Evolutionary conservation across 805 yeast species (phyloP), one percentile per base, ranked within the genome.

Genomic region (Zygosaccharomyces gambellarensis): DNA sequence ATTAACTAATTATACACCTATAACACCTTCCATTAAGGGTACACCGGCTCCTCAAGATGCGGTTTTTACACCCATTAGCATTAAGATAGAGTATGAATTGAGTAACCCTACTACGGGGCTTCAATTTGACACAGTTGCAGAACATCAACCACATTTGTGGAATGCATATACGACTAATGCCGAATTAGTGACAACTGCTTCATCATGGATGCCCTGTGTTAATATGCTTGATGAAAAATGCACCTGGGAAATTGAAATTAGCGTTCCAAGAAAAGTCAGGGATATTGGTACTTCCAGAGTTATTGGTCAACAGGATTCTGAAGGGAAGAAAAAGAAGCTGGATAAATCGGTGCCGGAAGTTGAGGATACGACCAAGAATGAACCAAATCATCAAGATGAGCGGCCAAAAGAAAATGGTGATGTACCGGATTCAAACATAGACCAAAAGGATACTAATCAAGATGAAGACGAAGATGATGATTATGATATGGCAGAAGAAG

Each of bases 121-220:
- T 12, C 75, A 78, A 44, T 94, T 94, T 64, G 81, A 76, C 42
- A 71, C 82, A 1, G 72, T 56, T 6, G 46, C 67, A 17, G 60
- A 60, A 25, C 12, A 40, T 1, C 59, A 61, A 8, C 74, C 14
- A 65, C 66, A 71, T 31, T 68, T 71, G 42, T 89, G 96, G 95
- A 94, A 85, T 60, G 95, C 88, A 2, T 90, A 86, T 66, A 92
- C 98, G 0, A 74, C 80, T 1, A 90, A 92, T 61, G 76, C 87
- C 4, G 90, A 88, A 27, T 68, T 83, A 40, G 88, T 89, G 14
- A 76, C 85, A 3, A 80, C 94, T 12, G 87, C 98, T 0, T 87
- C 96, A 2, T 85, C 90, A n/a, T 94, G 99, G 99, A 86, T 94
- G 43, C 99, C 99, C 0, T 94, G 99, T 63, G 77, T 94, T 5